phyloP scores from a whole-genome alignment of 2,329 filamentous ascomycete genomes.

The Chrysoporthe puriensis region DNA sequence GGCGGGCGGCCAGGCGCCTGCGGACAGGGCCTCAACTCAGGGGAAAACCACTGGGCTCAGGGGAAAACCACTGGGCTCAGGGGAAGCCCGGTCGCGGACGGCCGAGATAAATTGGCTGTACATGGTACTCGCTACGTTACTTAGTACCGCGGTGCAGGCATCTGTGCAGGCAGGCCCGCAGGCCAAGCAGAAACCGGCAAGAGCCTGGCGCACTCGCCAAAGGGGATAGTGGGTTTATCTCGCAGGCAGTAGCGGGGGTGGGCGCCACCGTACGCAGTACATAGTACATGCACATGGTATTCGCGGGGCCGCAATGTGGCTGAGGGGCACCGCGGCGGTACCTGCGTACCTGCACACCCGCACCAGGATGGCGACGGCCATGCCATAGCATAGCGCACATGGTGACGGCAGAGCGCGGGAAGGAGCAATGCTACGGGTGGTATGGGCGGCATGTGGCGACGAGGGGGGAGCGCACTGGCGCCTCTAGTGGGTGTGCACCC shows the following conservation, averaged over 20 bases:
- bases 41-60: neutral
- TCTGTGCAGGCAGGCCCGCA: neutral
- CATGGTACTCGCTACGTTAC: too few relatives aligned
- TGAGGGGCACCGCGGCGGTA: neutral
- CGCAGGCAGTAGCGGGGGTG: neutral
- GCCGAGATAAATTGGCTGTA: constrained; percentile 2
- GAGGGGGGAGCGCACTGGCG: too few relatives aligned
- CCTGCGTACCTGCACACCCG: neutral
- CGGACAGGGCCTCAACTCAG: constrained; percentile 3
- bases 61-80: neutral
- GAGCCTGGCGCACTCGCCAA: neutral
- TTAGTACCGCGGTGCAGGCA: neutral
- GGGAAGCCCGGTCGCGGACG: neutral
- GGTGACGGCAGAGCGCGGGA: constrained; percentile 4
- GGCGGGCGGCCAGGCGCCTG: neutral
- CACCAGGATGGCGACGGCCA: neutral
- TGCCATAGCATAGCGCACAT: too few relatives aligned
- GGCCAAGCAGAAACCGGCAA: constrained; percentile 4
- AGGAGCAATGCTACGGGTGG: neutral
- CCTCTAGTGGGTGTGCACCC: too few relatives aligned
- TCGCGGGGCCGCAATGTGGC: neutral
- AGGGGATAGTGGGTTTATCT: constrained; percentile 5
- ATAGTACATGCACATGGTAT: neutral
- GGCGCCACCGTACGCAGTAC: neutral
- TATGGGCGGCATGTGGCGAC: too few relatives aligned